Evolutionary conservation across 164 flowering plant genomes (phyloP).

Genomic region (Hamamelis virginiana): DNA sequence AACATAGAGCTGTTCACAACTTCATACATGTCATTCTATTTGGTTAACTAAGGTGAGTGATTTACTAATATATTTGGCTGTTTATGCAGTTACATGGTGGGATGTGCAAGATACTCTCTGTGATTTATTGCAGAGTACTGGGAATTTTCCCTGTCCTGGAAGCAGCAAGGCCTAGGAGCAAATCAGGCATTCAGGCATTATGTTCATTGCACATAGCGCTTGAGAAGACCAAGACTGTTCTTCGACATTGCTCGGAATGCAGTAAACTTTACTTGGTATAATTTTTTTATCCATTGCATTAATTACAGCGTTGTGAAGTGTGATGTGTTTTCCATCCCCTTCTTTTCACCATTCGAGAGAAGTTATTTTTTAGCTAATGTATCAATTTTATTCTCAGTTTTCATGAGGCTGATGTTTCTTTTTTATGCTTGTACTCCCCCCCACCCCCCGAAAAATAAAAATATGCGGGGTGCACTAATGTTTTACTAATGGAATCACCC

Average conservation of each 20-base stretch:
- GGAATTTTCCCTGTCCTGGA: conserved; percentile 83
- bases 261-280: conserved; percentile 96
- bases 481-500: neutral
- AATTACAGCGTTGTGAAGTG: too few species aligned
- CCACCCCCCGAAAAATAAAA: too few species aligned
- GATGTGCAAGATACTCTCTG: conserved; percentile 76
- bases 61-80: neutral
- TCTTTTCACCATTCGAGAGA: too few species aligned
- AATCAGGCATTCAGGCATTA: conserved; percentile 90
- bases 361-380: too few species aligned
- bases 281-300: neutral
- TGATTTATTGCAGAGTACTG: conserved; percentile 69
- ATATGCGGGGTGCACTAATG: neutral
- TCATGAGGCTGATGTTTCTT: too few species aligned
- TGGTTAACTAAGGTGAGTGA: neutral
- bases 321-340: too few species aligned
- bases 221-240: conserved; percentile 86
- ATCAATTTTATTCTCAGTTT: too few species aligned
- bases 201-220: conserved; percentile 92
- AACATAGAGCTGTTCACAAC: neutral
- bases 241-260: conserved; percentile 88
- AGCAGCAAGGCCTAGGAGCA: conserved; percentile 93
- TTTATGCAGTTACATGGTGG: conserved; percentile 84
- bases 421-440: too few species aligned
- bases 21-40: neutral